These are phyloP conservation scores for Coemansia sp. DNA, from an alignment of 192 early-diverging fungal genomes.

Conservation along the genomic window DNA sequence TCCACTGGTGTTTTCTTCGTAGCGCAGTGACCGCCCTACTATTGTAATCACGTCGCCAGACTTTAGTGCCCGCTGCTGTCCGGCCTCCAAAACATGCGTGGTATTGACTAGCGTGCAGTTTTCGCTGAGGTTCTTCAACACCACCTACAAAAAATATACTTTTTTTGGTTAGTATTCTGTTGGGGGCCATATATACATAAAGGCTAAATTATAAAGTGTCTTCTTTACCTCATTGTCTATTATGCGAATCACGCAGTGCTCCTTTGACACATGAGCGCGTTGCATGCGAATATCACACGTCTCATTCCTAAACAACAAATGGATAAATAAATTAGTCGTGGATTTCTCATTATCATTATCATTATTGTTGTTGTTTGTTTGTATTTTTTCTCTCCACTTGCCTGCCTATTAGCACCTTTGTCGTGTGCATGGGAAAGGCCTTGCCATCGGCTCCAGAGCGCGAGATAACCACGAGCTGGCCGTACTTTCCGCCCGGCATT, in stretches of 20 bases:
- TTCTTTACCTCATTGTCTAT: slow-evolving; percentile 17
- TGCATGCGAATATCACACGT: slow-evolving; percentile 57
- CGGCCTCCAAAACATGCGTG: neutral
- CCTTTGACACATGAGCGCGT: slow-evolving; percentile 39
- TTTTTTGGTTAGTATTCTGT: too few species aligned
- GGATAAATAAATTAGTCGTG: too few species aligned
- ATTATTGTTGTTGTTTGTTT: too few species aligned
- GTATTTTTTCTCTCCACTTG: too few species aligned
- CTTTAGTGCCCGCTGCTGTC: slow-evolving; percentile 23
- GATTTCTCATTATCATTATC: too few species aligned
- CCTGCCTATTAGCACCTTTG: slow-evolving; percentile 46
- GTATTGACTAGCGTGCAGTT: slow-evolving; percentile 33
- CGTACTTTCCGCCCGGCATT: slow-evolving; percentile 22
- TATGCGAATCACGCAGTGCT: slow-evolving; percentile 39
- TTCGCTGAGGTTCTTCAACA: slow-evolving; percentile 38
- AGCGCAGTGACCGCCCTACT: slow-evolving; percentile 45
- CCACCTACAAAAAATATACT: slow-evolving; percentile 10
- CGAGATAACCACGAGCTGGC: slow-evolving; percentile 39
- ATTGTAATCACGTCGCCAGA: slow-evolving; percentile 44
- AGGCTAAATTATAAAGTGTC: neutral
- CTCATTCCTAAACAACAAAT: slow-evolving; percentile 20
- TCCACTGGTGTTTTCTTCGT: slow-evolving; percentile 13
- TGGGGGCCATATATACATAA: neutral
- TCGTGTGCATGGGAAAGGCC: slow-evolving; percentile 41
- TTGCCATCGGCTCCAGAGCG: slow-evolving; percentile 49